Evolutionary conservation across 1,284 basidiomycete genomes (phyloP), one percentile per base, ranked within the genome.

Genomic region (Boletus calvinii): DNA sequence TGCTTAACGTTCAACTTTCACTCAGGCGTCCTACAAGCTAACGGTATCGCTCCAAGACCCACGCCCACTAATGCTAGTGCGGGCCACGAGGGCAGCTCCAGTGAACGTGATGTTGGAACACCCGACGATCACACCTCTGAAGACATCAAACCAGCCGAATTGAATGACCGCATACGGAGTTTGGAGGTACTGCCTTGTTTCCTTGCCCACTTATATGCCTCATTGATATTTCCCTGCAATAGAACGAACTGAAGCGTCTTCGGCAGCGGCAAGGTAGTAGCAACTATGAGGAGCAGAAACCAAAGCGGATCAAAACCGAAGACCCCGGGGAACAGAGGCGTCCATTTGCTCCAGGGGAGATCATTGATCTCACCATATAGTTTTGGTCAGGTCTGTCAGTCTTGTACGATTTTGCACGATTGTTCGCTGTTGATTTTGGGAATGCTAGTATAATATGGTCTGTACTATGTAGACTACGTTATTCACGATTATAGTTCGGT

Each of bases 1-100:
- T n/a, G 12, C 22, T 37, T 47, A 13, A 50, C 24, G 11, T 29
- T 26, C 46, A 5, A 48, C 18, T 38, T 5, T 46, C 4, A 5
- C 42, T 24, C 7, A 67, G 64, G 31, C n/a, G 13, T 66, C 15
- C 46, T 63, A 11, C 58, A 59, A 41, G 61, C 58, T 8, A 56
- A 56, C 37, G 55, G 64, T 10, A 50, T 64, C 6, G 58, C 38
- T 29, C 60, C 53, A 35, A 44, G 40, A 17, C 40, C 48, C 5
- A 13, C 10, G 13, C 12, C 37, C 11, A 20, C 17, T 30, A 4
- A 12, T 31, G 4, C 30, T 6, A 13, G 13, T 37, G n/a, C 46
- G 17, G n/a, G 17, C n/a, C 24, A 12, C 4, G 31, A 17, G 45
- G 35, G 29, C 30, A 10, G 32, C 6, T 15, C 34, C 12, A 11